These are phyloP conservation scores for Fraxinus albicans DNA, from an alignment of 305 asterid genomes.

Conservation along the genomic window DNA sequence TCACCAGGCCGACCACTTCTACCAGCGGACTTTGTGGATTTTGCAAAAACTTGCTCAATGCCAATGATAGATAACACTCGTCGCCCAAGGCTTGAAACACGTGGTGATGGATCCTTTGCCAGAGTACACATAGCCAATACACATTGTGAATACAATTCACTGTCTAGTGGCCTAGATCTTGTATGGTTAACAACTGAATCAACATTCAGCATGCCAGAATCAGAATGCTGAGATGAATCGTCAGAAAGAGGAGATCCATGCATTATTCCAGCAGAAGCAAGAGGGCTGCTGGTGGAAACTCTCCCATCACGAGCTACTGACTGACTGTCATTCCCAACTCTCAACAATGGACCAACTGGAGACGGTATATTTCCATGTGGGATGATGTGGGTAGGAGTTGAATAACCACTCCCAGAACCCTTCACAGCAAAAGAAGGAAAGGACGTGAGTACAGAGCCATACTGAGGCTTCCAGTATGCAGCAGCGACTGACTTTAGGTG, in stretches of 20 bases:
- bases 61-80: constrained; percentile 87
- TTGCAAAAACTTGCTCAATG: constrained; percentile 91
- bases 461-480: constrained; percentile 85
- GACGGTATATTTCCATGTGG: constrained; percentile 75
- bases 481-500: constrained; percentile 93
- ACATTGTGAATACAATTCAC: constrained; percentile 77
- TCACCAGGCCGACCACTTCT: constrained; percentile 53
- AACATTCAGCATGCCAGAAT: constrained; percentile 77
- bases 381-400: constrained; percentile 77
- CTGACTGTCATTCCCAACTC: constrained; percentile 63
- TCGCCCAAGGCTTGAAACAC: constrained; percentile 82
- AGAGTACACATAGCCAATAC: constrained; percentile 81
- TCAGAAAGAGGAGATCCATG: constrained; percentile 99
- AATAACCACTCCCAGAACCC: constrained; percentile 79
- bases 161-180: constrained; percentile 71
- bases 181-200: constrained; percentile 75
- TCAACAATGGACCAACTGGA: constrained; percentile 61
- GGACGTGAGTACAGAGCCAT: constrained; percentile 70
- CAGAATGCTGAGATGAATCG: constrained; percentile 93
- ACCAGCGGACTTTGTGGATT: constrained; percentile 55
- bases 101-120: constrained; percentile 99
- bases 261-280: constrained; percentile 75
- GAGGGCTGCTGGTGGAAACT: constrained; percentile 86
- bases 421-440: constrained; percentile 75
- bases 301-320: constrained; percentile 72